Conservation (phyloP, 2,329 filamentous ascomycete genomes). For the Chrysoporthe austroafricana region DNA sequence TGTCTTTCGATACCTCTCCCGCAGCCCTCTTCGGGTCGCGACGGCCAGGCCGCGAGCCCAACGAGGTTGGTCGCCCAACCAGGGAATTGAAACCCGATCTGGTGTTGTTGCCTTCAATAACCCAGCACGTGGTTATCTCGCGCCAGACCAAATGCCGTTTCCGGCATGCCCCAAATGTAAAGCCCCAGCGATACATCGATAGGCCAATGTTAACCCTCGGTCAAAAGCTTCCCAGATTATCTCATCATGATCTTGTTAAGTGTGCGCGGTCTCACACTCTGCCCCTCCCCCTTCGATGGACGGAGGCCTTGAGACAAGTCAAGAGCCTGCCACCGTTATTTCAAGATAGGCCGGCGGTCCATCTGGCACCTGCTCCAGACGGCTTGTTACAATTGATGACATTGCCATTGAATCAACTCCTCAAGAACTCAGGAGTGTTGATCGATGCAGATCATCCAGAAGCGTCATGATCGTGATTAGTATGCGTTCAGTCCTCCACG, state of each 20-base stretch:
- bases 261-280: not conserved
- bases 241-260: not conserved
- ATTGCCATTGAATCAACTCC: not conserved
- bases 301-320: not conserved
- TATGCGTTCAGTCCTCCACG: not conserved
- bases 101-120: not conserved
- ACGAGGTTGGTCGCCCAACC: slow-evolving; percentile 27
- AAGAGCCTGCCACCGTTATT: not conserved
- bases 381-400: not conserved
- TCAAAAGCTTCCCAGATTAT: too few species aligned
- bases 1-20: not conserved
- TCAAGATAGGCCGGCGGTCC: slow-evolving; percentile 19
- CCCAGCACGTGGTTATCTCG: slow-evolving; percentile 2
- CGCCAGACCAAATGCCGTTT: slow-evolving; percentile 20
- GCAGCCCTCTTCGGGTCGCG: slow-evolving; percentile 24
- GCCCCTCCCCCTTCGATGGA: not conserved
- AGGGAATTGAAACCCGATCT: slow-evolving; percentile 26
- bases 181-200: not conserved
- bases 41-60: slow-evolving; percentile 25
- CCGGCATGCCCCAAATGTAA: slow-evolving; percentile 1
- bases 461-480: not conserved
- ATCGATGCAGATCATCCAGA: too few species aligned
- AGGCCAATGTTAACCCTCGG: not conserved
- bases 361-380: not conserved
- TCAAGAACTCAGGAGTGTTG: not conserved